A percentile compares a stretch with the other conserved stretches of the same genome.
Evolutionary conservation across 441 rosid species (phyloP).

Genomic region (Populus hybrid): DNA sequence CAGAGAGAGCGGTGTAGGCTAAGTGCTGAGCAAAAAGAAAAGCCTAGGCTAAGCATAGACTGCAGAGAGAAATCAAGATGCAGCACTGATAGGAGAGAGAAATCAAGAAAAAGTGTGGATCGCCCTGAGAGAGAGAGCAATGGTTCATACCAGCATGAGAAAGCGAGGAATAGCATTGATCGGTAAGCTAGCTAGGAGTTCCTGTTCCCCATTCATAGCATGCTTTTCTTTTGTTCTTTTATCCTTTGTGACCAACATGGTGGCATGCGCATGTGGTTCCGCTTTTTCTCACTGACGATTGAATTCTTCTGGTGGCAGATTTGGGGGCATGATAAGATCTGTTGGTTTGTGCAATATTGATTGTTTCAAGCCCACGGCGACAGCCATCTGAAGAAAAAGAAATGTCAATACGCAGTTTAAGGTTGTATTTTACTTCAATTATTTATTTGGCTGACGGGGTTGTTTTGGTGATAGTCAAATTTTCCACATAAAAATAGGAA

Average conservation of each 20-base stretch:
- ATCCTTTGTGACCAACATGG: background rate
- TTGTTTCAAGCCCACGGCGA: constrained; percentile 80
- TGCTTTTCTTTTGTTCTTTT: background rate
- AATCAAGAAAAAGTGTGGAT: constrained; percentile 47
- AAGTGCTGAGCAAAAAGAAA: constrained; percentile 49
- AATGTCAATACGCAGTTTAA: constrained; percentile 11
- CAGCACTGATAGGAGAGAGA: constrained; percentile 56
- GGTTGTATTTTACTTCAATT: background rate
- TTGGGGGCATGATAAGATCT: constrained; percentile 81
- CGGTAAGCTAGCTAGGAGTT: constrained; percentile 42
- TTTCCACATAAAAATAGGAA: constrained; percentile 23
- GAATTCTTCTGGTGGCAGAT: constrained; percentile 41
- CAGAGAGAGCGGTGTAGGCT: constrained; percentile 53
- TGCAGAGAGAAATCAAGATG: constrained; percentile 55
- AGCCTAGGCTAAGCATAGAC: constrained; percentile 45
- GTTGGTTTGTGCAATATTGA: constrained; percentile 85
- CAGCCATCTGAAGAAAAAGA: constrained; percentile 39
- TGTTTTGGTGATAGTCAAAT: constrained; percentile 21
- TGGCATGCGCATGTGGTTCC: background rate
- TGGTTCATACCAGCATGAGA: constrained; percentile 50
- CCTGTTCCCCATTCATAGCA: too few species aligned
- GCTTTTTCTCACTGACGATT: constrained; percentile 13
- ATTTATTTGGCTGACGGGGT: constrained; percentile 17
- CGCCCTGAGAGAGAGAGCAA: constrained; percentile 32
- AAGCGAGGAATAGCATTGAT: constrained; percentile 78